phyloP scores from a whole-genome alignment of 768 basidiomycete genomes.

The Boletus bicolor region DNA sequence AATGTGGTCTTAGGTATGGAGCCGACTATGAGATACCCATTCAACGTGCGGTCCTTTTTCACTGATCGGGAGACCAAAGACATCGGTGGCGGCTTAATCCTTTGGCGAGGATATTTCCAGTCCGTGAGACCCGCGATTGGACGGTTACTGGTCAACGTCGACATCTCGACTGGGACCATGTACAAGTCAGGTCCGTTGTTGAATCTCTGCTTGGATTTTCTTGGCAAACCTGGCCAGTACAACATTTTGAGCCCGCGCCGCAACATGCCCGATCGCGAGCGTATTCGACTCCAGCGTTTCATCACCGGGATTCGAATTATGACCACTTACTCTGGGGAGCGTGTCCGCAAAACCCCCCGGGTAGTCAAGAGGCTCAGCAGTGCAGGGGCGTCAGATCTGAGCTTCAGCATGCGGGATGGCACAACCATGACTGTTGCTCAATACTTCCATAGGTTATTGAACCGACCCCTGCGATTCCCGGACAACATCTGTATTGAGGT shows the following conservation, averaged over 20 bases:
- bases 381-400: constrained; percentile 50
- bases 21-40: constrained; percentile 64
- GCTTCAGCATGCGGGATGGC: constrained; percentile 59
- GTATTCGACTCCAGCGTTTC: constrained; percentile 53
- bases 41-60: constrained; percentile 75
- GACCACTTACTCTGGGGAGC: constrained; percentile 39
- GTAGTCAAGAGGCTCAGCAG: constrained; percentile 59
- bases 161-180: constrained; percentile 76
- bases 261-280: constrained; percentile 49
- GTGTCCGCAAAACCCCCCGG: constrained; percentile 44
- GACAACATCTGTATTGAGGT: constrained; percentile 70
- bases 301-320: constrained; percentile 50
- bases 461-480: constrained; percentile 54
- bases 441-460: constrained; percentile 56
- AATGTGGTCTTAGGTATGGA: constrained; percentile 75
- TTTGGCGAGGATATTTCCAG: constrained; percentile 83
- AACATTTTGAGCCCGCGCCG: constrained; percentile 38
- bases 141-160: constrained; percentile 67
- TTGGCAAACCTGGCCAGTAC: constrained; percentile 34
- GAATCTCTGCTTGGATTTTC: constrained; percentile 53
- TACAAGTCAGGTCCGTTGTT: constrained; percentile 63
- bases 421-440: constrained; percentile 53
- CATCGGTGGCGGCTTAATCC: constrained; percentile 61
- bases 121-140: constrained; percentile 67
- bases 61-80: constrained; percentile 49